Percentiles rank a stretch among this genome's conserved stretches.
Evolutionary conservation across 1,139 yeast genomes (phyloP).

Genomic region (Hansenula sp.): DNA sequence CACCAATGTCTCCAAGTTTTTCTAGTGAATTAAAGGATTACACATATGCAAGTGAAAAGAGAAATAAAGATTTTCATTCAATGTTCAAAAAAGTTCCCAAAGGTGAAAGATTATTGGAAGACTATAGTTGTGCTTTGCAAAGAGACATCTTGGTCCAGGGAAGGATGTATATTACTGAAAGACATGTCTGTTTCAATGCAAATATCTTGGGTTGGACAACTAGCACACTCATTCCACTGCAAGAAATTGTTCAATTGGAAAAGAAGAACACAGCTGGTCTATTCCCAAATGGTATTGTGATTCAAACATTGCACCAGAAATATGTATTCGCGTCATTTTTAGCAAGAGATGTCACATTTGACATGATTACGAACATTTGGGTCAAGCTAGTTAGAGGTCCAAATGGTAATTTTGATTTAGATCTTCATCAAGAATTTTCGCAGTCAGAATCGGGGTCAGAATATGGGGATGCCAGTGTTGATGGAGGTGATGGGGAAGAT

Average conservation of each 20-base stretch:
- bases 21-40: constrained; percentile 24
- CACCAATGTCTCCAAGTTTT: not conserved
- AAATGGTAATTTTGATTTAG: constrained; percentile 9
- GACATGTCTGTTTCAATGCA: constrained; percentile 63
- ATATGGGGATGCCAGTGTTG: constrained; percentile 4
- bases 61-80: constrained; percentile 61
- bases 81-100: constrained; percentile 53
- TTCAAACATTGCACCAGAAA: constrained; percentile 67
- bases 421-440: constrained; percentile 8
- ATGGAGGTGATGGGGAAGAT: constrained; percentile 14
- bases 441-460: constrained; percentile 10
- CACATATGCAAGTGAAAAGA: constrained; percentile 35
- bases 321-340: constrained; percentile 72
- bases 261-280: constrained; percentile 70
- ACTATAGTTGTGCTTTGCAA: constrained; percentile 67
- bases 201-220: constrained; percentile 76
- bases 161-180: constrained; percentile 57
- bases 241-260: constrained; percentile 67
- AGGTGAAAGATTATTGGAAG: constrained; percentile 55
- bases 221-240: constrained; percentile 59
- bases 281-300: constrained; percentile 71
- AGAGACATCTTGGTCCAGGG: constrained; percentile 75
- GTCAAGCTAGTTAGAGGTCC: constrained; percentile 28
- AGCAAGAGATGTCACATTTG: constrained; percentile 63
- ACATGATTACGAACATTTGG: constrained; percentile 62